Base-by-base conservation (phyloP, 352 stramenopile genomes). In the Pythium aquatile region DNA sequence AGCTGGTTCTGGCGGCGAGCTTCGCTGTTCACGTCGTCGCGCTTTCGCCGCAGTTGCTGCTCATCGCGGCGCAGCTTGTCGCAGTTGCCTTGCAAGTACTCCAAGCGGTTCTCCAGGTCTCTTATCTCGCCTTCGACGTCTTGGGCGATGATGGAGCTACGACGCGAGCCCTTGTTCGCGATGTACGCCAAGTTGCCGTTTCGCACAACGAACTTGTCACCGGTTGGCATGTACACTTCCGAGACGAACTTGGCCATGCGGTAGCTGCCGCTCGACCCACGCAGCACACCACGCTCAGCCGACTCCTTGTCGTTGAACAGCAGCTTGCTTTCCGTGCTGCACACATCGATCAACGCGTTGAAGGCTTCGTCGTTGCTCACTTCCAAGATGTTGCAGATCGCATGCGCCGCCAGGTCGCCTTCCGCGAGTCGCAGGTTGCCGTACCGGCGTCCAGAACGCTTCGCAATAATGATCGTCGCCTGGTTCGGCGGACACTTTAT, bases 151-250 rank as follows among this genome's bases (percentile, higher is more conserved):
- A 93, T 85, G 11, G 79, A 80, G 32, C 83, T 90, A 14, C 79
- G 78, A 3, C 66, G 70, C 59, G 69, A 72, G 10, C 77, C 75
- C 56, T 92, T 91, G 63, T 93, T 87, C 3, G 81, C 79, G 68
- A 95, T 92, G 63, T 87, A 94, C 20, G 84, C 78, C 66, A 93
- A 67, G 63, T 94, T 94, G 10, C 84, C 86, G 5, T 66, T 73
- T 2, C 86, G 84, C 42, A 92, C 84, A 47, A 91, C 63, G 54
- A 94, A 90, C 52, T 93, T 93, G 64, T 93, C 83, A 40, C 83
- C 84, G 20, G 63, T 86, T 2, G 81, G 78, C 20, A 95, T 60
- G 37, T 80, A 93, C 9, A 88, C 84, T 61, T 95, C 84, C 0
- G 74, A 77, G 14, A 93, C 81, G 48, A 77, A 84, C 8, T 74